Evolutionary conservation across 306 rosid genomes (phyloP).

Genomic region (Prinsepia uniflora): DNA sequence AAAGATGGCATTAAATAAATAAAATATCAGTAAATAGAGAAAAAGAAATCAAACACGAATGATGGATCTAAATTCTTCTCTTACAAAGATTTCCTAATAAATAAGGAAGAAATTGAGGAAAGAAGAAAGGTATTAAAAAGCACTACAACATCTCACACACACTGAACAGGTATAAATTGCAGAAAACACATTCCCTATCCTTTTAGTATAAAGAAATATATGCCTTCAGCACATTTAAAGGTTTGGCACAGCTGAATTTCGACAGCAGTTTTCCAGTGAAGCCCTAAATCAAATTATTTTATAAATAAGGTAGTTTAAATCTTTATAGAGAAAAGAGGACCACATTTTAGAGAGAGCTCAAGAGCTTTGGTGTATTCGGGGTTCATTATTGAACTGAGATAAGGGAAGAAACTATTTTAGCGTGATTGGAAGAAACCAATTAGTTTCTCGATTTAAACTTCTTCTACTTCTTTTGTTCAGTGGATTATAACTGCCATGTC

Average conservation of each 20-base stretch:
- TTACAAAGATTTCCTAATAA: neutral
- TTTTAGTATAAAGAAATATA: neutral
- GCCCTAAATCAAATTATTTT: neutral
- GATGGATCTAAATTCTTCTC: neutral
- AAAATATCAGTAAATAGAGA: neutral
- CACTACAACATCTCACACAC: neutral
- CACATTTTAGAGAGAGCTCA: neutral
- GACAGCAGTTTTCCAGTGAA: neutral
- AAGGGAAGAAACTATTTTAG: too few species aligned
- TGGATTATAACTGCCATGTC: too few species aligned
- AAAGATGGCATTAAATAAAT: neutral
- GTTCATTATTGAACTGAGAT: neutral
- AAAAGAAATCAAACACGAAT: neutral
- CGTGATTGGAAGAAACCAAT: too few species aligned
- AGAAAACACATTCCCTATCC: neutral
- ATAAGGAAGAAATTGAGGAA: neutral
- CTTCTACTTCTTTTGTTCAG: too few species aligned
- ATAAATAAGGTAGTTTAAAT: neutral
- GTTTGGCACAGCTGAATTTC: neutral
- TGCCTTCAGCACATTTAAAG: neutral
- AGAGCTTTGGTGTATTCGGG: neutral
- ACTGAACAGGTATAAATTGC: neutral
- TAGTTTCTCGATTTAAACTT: too few species aligned
- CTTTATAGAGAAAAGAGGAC: neutral
- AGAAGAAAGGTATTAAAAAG: neutral